phyloP scores from a whole-genome alignment of 2,329 filamentous ascomycete genomes.

The Tolypocladium sp. region DNA sequence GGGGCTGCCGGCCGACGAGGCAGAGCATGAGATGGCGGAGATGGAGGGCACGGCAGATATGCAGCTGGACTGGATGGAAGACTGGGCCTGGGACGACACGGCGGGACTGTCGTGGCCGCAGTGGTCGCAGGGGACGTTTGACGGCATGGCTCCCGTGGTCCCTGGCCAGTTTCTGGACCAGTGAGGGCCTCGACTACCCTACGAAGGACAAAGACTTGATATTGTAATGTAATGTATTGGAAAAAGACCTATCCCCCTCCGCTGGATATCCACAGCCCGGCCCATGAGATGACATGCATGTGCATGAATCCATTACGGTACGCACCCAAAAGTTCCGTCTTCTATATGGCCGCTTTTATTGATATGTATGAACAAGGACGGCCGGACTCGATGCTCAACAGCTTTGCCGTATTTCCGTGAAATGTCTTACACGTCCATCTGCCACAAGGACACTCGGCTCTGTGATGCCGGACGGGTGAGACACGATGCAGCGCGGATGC shows the following conservation, averaged over 20 bases:
- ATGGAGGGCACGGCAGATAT: conserved; percentile 5
- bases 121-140: conserved; percentile 5
- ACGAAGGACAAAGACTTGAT: background rate
- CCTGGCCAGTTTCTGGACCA: background rate
- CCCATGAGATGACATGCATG: background rate
- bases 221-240: background rate
- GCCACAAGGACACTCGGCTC: background rate
- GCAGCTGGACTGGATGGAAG: conserved; percentile 15
- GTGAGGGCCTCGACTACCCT: background rate
- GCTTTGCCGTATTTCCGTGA: background rate
- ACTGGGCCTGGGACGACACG: conserved; percentile 17
- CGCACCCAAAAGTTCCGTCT: background rate
- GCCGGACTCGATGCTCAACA: background rate
- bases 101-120: conserved; percentile 8
- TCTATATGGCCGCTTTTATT: background rate
- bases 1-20: conserved; percentile 8
- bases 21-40: conserved; percentile 3
- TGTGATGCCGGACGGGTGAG: background rate
- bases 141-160: background rate
- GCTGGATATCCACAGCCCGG: background rate
- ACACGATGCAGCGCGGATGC: background rate
- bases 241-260: background rate
- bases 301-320: background rate
- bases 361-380: background rate
- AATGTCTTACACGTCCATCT: background rate